phyloP scores from a whole-genome alignment of 768 basidiomycete species.

The Hygrophoropsis aurantiaca region DNA sequence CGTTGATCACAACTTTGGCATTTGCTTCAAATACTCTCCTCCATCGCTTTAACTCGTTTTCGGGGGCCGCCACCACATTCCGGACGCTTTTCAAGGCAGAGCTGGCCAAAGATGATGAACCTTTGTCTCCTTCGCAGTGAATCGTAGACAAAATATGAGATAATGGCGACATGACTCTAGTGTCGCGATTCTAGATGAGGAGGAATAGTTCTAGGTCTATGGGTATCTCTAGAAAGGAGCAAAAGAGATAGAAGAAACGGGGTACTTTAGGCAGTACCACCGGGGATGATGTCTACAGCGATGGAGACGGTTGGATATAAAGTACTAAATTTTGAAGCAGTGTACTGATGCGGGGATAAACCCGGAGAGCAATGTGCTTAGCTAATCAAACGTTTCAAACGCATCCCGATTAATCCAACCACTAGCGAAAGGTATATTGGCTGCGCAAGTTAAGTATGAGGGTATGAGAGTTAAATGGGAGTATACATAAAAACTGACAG shows the following conservation, averaged over 20 bases:
- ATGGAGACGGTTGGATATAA: constrained; percentile 1
- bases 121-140: constrained; percentile 49
- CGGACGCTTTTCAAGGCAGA: constrained; percentile 66
- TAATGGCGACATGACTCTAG: constrained; percentile 34
- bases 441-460: no score
- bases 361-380: constrained; percentile 17
- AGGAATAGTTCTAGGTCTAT: constrained; percentile 28
- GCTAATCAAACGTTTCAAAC: constrained; percentile 21
- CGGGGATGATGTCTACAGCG: constrained; percentile 6
- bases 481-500: no score
- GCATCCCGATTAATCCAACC: constrained; percentile 7
- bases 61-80: constrained; percentile 67
- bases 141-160: constrained; percentile 48
- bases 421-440: background rate
- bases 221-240: constrained; percentile 33
- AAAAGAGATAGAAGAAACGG: constrained; percentile 22
- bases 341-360: constrained; percentile 34
- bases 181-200: constrained; percentile 16
- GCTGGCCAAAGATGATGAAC: constrained; percentile 43
- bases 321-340: constrained; percentile 6
- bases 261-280: constrained; percentile 15
- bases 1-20: constrained; percentile 68
- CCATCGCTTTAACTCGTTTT: constrained; percentile 88
- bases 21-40: constrained; percentile 82
- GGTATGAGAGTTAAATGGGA: no score